Evolutionary conservation across 352 stramenopile genomes (phyloP), one percentile per base, ranked within the genome.

Genomic region (Phytophthora kernoviae): DNA sequence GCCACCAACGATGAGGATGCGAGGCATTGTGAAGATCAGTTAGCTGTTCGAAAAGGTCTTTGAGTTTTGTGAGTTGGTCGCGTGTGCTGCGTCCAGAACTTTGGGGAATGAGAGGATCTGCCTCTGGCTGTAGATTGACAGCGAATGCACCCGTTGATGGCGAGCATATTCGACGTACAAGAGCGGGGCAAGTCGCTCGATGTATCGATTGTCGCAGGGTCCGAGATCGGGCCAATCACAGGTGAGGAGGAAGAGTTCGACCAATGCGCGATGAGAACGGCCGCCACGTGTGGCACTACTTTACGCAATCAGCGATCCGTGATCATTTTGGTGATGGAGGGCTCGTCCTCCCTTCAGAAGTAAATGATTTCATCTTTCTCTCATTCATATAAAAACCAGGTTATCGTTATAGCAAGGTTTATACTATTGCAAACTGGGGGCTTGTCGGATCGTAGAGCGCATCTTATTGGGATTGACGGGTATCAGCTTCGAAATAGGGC

Each of bases 1-100:
- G 34, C 68, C 79, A 36, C 79, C 79, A 41, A 88, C 49, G 61
- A 88, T 81, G 30, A 88, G 62, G 30, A 88, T 76, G 32, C 72
- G 72, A 61, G 68, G 55, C 73, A 82, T 10, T 47, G 21, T 32
- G n/a, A 17, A 9, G 33, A 14, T 40, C 11, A n/a, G n/a, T 21
- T 11, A 30, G 36, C 5, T 21, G 17, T n/a, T 14, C 20, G 20
- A 14, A 26, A 6, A 18, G 53, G 27, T 1, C 20, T 61, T 33
- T n/a, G 32, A 34, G 14, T 22, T 18, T 17, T 10, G 30, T 24
- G 39, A 48, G 9, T 56, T 40, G 30, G 17, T n/a, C n/a, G 24
- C 52, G 56, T 60, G 59, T 12, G 36, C 37, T 27, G 44, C 51
- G 30, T 24, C 24, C 21, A 58, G 52, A 22, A 63, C 17, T 21